phyloP scores from a whole-genome alignment of 2,329 filamentous ascomycete species.

The Colletotrichum sp. region DNA sequence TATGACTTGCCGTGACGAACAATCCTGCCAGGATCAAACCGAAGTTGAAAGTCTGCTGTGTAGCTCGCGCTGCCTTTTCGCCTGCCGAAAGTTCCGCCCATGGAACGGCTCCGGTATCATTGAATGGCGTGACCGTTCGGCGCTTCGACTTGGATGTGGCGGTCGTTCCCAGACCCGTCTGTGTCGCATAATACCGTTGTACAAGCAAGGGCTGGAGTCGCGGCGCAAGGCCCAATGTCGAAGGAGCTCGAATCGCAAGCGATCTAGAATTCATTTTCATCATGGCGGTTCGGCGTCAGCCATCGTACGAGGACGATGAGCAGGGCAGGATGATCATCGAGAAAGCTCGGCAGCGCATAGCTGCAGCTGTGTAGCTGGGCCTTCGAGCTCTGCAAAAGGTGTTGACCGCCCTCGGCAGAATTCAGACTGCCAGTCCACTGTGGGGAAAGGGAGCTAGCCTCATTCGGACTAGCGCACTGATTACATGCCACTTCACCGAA shows the following conservation, averaged over 20 bases:
- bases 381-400: constrained; percentile 3
- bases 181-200: constrained; percentile 62
- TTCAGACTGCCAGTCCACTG: constrained; percentile 14
- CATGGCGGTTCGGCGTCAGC: constrained; percentile 44
- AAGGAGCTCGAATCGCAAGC: constrained; percentile 37
- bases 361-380: constrained; percentile 10
- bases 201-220: constrained; percentile 40
- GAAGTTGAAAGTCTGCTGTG: constrained; percentile 91
- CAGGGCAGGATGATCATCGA: background rate
- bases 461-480: background rate
- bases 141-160: constrained; percentile 54
- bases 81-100: constrained; percentile 78
- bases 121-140: constrained; percentile 79
- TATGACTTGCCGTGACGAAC: constrained; percentile 69
- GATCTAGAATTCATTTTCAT: constrained; percentile 51
- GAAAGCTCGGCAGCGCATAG: constrained; percentile 1
- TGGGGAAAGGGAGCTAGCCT: constrained; percentile 6
- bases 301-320: constrained; percentile 33
- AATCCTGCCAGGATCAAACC: constrained; percentile 77
- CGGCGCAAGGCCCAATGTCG: constrained; percentile 26
- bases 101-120: constrained; percentile 81
- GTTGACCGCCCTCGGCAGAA: constrained; percentile 45
- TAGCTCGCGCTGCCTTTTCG: constrained; percentile 85
- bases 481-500: constrained; percentile 24
- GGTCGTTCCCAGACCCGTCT: constrained; percentile 48